Evolutionary conservation across 108 stramenopile genomes (phyloP).

Genomic region (Parietichytrium sp.): DNA sequence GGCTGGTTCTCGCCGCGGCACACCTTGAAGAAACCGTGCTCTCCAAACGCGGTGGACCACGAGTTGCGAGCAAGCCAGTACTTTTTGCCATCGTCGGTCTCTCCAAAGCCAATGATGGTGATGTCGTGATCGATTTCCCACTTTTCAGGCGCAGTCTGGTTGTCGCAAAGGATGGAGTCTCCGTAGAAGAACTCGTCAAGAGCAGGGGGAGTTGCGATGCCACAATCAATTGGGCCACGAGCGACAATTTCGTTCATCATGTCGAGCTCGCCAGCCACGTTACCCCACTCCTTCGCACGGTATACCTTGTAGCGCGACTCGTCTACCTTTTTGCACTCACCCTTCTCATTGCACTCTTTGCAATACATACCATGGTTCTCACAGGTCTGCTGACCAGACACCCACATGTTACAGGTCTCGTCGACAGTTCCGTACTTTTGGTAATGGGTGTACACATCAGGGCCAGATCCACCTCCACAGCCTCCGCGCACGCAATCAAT

Average conservation of each 20-base stretch:
- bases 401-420: slow-evolving; percentile 36
- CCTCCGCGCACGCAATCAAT: slow-evolving; percentile 33
- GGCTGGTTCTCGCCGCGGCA: slow-evolving; percentile 37
- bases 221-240: slow-evolving; percentile 27
- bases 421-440: slow-evolving; percentile 1
- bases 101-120: slow-evolving; percentile 46
- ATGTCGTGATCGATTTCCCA: slow-evolving; percentile 46
- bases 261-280: neutral
- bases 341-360: neutral
- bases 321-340: neutral
- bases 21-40: slow-evolving; percentile 44
- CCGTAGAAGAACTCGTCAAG: slow-evolving; percentile 24
- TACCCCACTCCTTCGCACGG: slow-evolving; percentile 18
- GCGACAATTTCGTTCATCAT: slow-evolving; percentile 27
- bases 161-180: slow-evolving; percentile 34
- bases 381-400: neutral
- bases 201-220: neutral
- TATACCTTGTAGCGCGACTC: neutral
- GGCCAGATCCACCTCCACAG: neutral
- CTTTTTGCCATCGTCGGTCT: slow-evolving; percentile 27
- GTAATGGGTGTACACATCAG: neutral
- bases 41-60: slow-evolving; percentile 50
- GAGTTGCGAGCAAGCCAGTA: slow-evolving; percentile 57
- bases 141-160: neutral
- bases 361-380: neutral